Evolutionary conservation across 2,329 filamentous ascomycete genomes (phyloP).

Genomic region (Coniochaeta prunicola): DNA sequence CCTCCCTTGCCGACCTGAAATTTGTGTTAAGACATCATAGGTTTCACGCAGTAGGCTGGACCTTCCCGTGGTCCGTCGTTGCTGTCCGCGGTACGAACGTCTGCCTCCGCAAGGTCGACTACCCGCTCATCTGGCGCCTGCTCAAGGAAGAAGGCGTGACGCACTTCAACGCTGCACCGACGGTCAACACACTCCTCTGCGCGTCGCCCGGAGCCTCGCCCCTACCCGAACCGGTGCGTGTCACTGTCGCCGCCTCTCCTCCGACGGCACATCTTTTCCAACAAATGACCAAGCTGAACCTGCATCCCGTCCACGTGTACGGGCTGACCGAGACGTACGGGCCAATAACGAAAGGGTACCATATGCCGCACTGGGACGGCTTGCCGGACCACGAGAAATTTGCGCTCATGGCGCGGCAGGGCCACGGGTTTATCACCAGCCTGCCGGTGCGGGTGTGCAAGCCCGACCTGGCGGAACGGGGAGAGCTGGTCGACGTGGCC

Average conservation of each 20-base stretch:
- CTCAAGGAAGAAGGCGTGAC: slow-evolving; percentile 82
- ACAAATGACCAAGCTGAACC: slow-evolving; percentile 75
- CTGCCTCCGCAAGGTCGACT: slow-evolving; percentile 91
- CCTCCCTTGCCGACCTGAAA: too few relatives aligned
- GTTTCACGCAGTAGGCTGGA: slow-evolving; percentile 70
- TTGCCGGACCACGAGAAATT: slow-evolving; percentile 73
- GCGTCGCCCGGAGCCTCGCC: slow-evolving; percentile 66
- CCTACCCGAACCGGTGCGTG: slow-evolving; percentile 64
- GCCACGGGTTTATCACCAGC: slow-evolving; percentile 81
- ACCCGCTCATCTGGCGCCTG: slow-evolving; percentile 83
- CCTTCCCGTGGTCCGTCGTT: slow-evolving; percentile 88
- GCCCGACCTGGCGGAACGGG: slow-evolving; percentile 62
- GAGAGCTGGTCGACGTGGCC: slow-evolving; percentile 48
- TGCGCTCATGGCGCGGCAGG: slow-evolving; percentile 85
- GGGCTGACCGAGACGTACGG: slow-evolving; percentile 87
- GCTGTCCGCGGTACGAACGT: slow-evolving; percentile 92
- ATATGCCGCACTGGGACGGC: slow-evolving; percentile 75
- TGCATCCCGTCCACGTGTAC: slow-evolving; percentile 89
- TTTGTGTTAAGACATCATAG: slow-evolving; percentile 20
- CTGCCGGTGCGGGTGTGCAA: slow-evolving; percentile 78
- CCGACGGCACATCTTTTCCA: slow-evolving; percentile 87
- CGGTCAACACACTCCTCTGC: slow-evolving; percentile 90
- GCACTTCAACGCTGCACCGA: slow-evolving; percentile 93
- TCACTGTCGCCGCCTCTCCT: slow-evolving; percentile 89
- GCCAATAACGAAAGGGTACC: slow-evolving; percentile 89